These are phyloP conservation scores for Thielaviopsis punctulata DNA, from an alignment of 2,329 filamentous ascomycete genomes.

Conservation along the genomic window DNA sequence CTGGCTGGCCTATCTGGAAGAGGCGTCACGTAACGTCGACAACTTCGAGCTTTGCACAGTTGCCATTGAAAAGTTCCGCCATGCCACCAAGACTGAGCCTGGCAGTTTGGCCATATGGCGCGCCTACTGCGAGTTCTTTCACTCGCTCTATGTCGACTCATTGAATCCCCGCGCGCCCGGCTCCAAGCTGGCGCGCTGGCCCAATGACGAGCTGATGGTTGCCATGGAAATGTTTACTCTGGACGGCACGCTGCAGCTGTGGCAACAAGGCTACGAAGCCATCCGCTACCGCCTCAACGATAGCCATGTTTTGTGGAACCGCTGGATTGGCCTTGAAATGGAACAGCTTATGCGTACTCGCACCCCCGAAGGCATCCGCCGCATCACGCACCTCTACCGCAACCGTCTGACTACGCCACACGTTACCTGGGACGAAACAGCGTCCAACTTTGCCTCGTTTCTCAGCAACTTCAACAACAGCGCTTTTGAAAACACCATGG, in stretches of 20 bases:
- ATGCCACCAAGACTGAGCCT: constrained; percentile 53
- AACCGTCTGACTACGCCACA: constrained; percentile 59
- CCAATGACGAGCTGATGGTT: constrained; percentile 50
- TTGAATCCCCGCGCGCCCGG: constrained; percentile 1
- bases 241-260: constrained; percentile 47
- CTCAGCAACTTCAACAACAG: constrained; percentile 51
- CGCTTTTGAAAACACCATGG: constrained; percentile 62
- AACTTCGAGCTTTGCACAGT: constrained; percentile 50
- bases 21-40: constrained; percentile 43
- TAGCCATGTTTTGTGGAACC: constrained; percentile 65
- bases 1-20: constrained; percentile 63
- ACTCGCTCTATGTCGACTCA: constrained; percentile 40
- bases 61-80: constrained; percentile 55
- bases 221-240: constrained; percentile 57
- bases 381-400: constrained; percentile 51
- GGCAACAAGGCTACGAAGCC: constrained; percentile 53
- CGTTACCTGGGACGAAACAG: constrained; percentile 56
- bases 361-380: constrained; percentile 39
- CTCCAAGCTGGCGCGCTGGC: constrained; percentile 23
- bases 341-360: constrained; percentile 43
- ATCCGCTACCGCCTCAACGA: constrained; percentile 60
- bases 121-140: constrained; percentile 62
- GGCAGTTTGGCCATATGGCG: constrained; percentile 60
- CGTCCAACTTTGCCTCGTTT: constrained; percentile 58
- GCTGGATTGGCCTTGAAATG: constrained; percentile 56